Base-by-base conservation (phyloP, 1,139 yeast species). In the Saccharomycopsis hybrid region DNA sequence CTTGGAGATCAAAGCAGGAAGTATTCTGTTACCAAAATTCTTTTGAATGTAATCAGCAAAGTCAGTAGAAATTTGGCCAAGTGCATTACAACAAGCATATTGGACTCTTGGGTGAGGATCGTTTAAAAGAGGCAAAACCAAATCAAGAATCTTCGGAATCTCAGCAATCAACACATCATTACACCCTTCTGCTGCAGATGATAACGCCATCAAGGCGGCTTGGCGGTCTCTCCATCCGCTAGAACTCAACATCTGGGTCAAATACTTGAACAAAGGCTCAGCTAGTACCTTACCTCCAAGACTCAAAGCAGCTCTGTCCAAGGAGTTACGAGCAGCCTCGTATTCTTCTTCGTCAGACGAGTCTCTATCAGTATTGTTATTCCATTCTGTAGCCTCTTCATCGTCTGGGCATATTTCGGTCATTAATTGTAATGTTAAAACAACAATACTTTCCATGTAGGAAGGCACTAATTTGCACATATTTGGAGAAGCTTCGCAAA, bases 51-150 rank as follows among this genome's bases (percentile, higher is more conserved):
- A 74, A 59, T 87, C 95, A 4, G 97, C 92, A 68, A 92, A 90
- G 68, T 92, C 98, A 0, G 98, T 92, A n/a, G 96, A 87, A 70
- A 94, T 86, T 71, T 92, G 98, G 47, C 98, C 98, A 57, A 92
- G 72, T 0, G 97, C 96, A 64, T 92, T 92, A 70, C 97, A 92
- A 56, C 96, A 85, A 38, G 97, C 96, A 72, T 90, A 92, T 64
- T 92, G 97, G 45, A 94, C 98, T 65, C 98, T 79, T 56, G 96
- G 83, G 60, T 92, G 97, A 3, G 77, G 77, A 65, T 92, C 97
- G 47, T 80, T 72, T 55, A 92, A 74, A 24, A 85, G 71, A 2
- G 97, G 97, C 58, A 89, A 67, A 43, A 92, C 82, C 78, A 92
- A 73, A 59, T 87, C 95, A 58, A 92, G 71, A 44, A 92, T 79